Evolutionary conservation across 257 asterid genomes (phyloP).

Genomic region (Fraxinus quadrangulata): DNA sequence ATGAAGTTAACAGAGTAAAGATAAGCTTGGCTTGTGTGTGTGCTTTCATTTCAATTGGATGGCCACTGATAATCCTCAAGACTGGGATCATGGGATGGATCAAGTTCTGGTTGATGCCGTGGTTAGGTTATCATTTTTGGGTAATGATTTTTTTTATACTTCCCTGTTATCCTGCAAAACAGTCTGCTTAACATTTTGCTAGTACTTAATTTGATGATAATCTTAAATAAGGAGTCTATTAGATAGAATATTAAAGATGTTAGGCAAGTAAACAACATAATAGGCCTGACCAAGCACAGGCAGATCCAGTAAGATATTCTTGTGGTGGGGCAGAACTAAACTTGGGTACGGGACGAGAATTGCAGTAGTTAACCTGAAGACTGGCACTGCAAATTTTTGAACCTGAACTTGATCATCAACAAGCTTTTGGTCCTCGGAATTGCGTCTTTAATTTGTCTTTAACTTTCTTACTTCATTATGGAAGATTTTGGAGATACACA

Average conservation of each 20-base stretch:
- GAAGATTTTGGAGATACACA: background rate
- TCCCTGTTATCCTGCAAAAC: conserved; percentile 11
- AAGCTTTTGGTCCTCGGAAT: background rate
- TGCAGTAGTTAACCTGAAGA: background rate
- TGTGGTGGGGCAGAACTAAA: background rate
- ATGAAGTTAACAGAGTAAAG: conserved; percentile 84
- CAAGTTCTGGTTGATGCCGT: conserved; percentile 98
- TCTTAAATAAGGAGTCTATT: background rate
- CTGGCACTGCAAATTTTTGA: background rate
- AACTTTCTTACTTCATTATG: background rate
- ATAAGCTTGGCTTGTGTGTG: conserved; percentile 90
- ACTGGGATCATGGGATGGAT: conserved; percentile 88
- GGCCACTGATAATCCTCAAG: conserved; percentile 82
- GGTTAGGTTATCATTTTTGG: conserved; percentile 99
- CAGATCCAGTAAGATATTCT: background rate
- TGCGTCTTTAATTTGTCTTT: background rate
- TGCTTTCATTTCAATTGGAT: conserved; percentile 94
- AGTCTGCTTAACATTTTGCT: conserved; percentile 7
- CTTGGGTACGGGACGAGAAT: no score
- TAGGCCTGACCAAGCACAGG: no score
- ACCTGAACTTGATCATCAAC: background rate
- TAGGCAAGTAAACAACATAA: no score
- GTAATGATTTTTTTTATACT: conserved; percentile 46
- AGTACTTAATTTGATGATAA: conserved; percentile 11
- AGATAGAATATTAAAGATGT: background rate